These are phyloP conservation scores for Cladophialophora immunda DNA, from an alignment of 2,329 filamentous ascomycete species.

Conservation along the genomic window DNA sequence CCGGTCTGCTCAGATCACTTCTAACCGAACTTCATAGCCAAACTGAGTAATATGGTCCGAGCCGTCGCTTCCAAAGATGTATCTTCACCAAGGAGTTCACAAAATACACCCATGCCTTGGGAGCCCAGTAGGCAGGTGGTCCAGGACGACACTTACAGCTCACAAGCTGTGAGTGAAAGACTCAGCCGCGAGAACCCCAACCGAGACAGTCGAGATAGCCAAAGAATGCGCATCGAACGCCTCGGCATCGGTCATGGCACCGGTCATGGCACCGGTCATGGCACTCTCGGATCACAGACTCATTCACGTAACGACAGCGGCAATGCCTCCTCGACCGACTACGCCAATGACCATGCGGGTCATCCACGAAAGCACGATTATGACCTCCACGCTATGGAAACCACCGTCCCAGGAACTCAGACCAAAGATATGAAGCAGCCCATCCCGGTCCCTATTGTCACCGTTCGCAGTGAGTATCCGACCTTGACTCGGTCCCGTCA, in stretches of 20 bases:
- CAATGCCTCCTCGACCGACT: conserved; percentile 77
- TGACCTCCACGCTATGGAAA: conserved; percentile 95
- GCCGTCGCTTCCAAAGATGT: conserved; percentile 76
- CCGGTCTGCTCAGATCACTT: conserved; percentile 24
- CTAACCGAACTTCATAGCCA: conserved; percentile 67
- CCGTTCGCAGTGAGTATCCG: conserved; percentile 94
- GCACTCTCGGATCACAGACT: conserved; percentile 28
- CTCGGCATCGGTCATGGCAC: conserved; percentile 45
- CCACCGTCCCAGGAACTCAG: conserved; percentile 77
- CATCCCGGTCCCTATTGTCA: conserved; percentile 90
- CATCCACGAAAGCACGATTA: conserved; percentile 83
- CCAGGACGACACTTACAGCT: conserved; percentile 43
- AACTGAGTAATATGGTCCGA: conserved; percentile 91
- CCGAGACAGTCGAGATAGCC: conserved; percentile 54
- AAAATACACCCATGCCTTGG: conserved; percentile 71
- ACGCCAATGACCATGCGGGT: conserved; percentile 65
- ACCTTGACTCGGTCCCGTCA: conserved; percentile 90
- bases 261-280: too few species aligned
- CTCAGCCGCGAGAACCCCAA: conserved; percentile 44
- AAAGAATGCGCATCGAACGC: conserved; percentile 57
- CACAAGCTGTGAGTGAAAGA: conserved; percentile 26
- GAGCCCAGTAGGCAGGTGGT: conserved; percentile 47
- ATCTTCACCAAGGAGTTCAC: conserved; percentile 57
- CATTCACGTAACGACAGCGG: conserved; percentile 83
- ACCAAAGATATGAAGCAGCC: conserved; percentile 76